Evolutionary conservation across 306 rosid species (phyloP).

Genomic region (Sphenostylis stenocarpa): DNA sequence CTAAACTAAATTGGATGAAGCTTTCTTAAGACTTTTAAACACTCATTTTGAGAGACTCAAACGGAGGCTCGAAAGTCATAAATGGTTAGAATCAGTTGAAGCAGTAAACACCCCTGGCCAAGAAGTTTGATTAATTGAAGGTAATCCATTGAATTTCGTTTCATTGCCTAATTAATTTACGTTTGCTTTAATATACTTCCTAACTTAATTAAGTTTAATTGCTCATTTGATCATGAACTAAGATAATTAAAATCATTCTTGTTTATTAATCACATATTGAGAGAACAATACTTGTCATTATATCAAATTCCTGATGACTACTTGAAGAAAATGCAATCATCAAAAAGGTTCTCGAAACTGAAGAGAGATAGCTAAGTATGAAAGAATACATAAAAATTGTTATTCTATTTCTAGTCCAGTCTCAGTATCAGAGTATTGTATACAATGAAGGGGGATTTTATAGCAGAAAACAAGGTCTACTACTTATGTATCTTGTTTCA

Average conservation of each 20-base stretch:
- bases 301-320: neutral
- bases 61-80: no score
- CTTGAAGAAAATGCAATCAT: constrained; percentile 9
- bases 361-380: constrained; percentile 28
- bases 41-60: no score
- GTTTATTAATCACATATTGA: neutral
- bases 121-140: neutral
- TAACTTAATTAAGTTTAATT: neutral
- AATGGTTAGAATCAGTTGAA: no score
- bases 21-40: no score
- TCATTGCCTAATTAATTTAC: neutral
- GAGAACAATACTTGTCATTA: neutral
- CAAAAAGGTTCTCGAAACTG: constrained; percentile 15
- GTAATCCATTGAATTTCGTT: neutral
- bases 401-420: constrained; percentile 41
- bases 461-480: constrained; percentile 51
- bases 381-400: constrained; percentile 46
- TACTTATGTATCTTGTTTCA: constrained; percentile 42
- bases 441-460: constrained; percentile 41
- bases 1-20: no score
- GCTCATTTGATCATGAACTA: neutral
- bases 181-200: neutral
- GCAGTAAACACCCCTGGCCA: no score
- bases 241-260: neutral
- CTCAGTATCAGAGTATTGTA: constrained; percentile 43